Evolutionary conservation across 2,329 filamentous ascomycete species (phyloP), one percentile per base, ranked within the genome.

Genomic region (Ambrosiella beaveri): DNA sequence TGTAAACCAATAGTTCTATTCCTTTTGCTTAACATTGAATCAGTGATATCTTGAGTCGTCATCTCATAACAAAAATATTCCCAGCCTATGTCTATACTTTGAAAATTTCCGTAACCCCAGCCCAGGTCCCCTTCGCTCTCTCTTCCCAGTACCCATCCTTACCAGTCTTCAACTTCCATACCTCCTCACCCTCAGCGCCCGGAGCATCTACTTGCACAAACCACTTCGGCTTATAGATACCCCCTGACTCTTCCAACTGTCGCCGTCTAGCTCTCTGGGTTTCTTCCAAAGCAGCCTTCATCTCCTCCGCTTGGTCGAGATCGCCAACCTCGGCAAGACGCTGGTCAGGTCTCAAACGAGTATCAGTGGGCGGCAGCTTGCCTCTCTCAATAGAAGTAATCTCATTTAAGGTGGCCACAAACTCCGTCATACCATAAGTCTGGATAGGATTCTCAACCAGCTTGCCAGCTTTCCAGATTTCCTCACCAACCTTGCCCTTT

Each of bases 91-190:
- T 41, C 52, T 54, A 54, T 41, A 65, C 65, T 12, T 66, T 64
- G 63, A 78, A 82, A 56, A 82, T 72, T 52, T 78, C 70, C 62
- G 74, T 71, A 39, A 80, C 68, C 4, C 75, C 76, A 3, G 66
- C 68, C 88, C 87, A 95, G 58, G 74, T 74, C 1, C 83, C 83
- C 62, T 73, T 79, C 2, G 75, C 77, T 61, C 91, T 79, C 70
- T 88, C 84, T 67, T 95, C 90, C 93, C 93, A 98, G 71, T 98
- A 98, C 7, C 88, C 84, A 15, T 94, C 88, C 70, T 85, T 89
- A 17, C 89, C 88, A 2, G 75, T 74, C 72, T 84, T 93, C 62
- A 95, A 69, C 65, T 81, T 78, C 86, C 86, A 87, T 9, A 85
- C 75, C 66, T 86, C 82, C 66, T 86, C 83, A 3, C 77, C 78